A percentile compares a stretch with the other conserved stretches of the same genome.
Evolutionary conservation across 805 yeast species (phyloP).

Genomic region (Deakozyma indianensis): DNA sequence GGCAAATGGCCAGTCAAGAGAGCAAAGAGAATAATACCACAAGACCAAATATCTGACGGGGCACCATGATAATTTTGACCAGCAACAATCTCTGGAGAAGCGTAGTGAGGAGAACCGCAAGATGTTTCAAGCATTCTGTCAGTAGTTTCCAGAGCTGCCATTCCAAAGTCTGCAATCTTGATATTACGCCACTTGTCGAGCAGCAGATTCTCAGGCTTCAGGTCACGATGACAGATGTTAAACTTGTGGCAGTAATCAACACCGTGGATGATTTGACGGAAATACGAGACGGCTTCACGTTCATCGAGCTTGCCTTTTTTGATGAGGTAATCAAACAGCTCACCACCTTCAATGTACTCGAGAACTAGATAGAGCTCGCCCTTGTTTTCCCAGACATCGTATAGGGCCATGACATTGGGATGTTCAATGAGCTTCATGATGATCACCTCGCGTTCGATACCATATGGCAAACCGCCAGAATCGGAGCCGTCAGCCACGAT

Average conservation of each 20-base stretch:
- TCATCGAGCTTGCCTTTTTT: conserved; percentile 82
- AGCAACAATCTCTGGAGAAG: conserved; percentile 94
- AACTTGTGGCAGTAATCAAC: conserved; percentile 74
- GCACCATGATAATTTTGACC: conserved; percentile 94
- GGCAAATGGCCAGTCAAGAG: conserved; percentile 89
- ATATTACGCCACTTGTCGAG: conserved; percentile 76
- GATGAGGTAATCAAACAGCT: conserved; percentile 80
- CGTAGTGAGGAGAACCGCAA: conserved; percentile 98
- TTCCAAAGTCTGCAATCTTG: conserved; percentile 96
- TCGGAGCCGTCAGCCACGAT: conserved; percentile 23
- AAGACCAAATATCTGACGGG: conserved; percentile 96
- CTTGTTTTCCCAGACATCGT: conserved; percentile 96
- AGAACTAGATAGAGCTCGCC: conserved; percentile 80
- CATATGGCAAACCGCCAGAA: conserved; percentile 70
- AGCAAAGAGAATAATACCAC: conserved; percentile 92
- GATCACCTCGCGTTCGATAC: conserved; percentile 92
- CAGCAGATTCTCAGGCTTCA: conserved; percentile 68
- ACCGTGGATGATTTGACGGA: conserved; percentile 73
- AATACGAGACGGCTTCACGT: conserved; percentile 78
- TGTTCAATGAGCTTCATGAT: conserved; percentile 93
- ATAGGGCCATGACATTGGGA: conserved; percentile 82
- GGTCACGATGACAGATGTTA: conserved; percentile 78
- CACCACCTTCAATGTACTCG: conserved; percentile 97
- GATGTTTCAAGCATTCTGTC: conserved; percentile 80
- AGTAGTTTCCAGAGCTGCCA: conserved; percentile 90